These are phyloP conservation scores for Colletotrichum brevisporum DNA, from an alignment of 2,329 filamentous ascomycete species.

Conservation along the genomic window DNA sequence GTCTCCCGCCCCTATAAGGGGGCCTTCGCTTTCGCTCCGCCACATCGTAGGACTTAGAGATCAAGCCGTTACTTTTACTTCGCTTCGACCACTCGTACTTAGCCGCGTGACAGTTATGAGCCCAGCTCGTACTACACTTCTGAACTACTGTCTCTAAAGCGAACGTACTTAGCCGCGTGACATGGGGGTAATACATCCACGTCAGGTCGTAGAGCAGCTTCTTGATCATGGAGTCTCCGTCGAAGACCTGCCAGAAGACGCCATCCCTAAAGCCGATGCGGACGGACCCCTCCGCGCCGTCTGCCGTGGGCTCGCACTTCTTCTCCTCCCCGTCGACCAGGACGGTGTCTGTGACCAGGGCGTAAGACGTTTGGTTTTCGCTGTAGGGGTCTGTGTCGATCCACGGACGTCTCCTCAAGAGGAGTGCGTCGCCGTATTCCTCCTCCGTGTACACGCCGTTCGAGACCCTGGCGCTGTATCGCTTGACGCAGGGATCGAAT, in stretches of 20 bases:
- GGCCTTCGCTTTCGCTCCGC: no score
- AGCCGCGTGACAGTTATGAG: no score
- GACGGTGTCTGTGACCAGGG: not conserved
- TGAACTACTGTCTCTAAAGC: no score
- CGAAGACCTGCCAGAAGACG: not conserved
- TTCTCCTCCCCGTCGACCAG: not conserved
- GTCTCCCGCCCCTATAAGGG: no score
- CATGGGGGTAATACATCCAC: not conserved
- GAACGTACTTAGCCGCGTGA: no score
- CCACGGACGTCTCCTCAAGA: not conserved
- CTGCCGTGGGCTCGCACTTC: not conserved
- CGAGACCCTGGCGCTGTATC: not conserved
- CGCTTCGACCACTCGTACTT: no score
- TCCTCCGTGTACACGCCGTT: slow-evolving; percentile 3
- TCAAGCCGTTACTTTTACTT: no score
- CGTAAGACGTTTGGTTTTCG: not conserved
- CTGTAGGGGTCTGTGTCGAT: not conserved
- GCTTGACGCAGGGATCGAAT: slow-evolving; percentile 5
- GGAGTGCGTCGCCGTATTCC: not conserved
- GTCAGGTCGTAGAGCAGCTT: not conserved
- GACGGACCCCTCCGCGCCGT: not conserved
- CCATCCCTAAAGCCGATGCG: not conserved
- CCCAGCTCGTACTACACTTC: no score
- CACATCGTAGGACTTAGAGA: no score
- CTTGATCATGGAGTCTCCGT: not conserved